phyloP scores from a whole-genome alignment of 2,329 filamentous ascomycete genomes.

The Penicillium sp. region DNA sequence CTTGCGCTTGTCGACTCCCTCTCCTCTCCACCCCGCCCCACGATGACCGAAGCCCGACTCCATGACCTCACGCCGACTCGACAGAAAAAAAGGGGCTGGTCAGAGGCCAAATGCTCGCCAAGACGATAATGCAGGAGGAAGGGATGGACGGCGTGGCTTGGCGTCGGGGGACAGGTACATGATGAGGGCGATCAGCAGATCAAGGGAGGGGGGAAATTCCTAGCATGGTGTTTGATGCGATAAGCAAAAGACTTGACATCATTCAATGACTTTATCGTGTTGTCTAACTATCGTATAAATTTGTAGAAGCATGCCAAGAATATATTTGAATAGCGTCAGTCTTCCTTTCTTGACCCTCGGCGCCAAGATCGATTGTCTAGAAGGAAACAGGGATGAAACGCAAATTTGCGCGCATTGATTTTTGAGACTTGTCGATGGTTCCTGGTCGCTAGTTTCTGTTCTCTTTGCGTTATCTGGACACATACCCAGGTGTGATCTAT shows the following conservation, averaged over 20 bases:
- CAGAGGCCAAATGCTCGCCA: conserved; percentile 16
- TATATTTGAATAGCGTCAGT: conserved; percentile 2
- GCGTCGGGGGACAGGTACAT: conserved; percentile 13
- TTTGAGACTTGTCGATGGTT: neutral
- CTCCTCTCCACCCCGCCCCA: conserved; percentile 15
- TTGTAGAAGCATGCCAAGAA: neutral
- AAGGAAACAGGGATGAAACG: neutral
- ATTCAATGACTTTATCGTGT: conserved; percentile 7
- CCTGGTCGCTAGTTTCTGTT: neutral
- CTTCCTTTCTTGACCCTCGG: neutral
- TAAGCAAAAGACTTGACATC: conserved; percentile 1
- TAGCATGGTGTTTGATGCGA: neutral
- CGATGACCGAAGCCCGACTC: neutral
- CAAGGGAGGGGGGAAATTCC: conserved; percentile 10
- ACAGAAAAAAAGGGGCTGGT: conserved; percentile 4
- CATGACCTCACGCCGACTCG: neutral
- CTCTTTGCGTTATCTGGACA: neutral
- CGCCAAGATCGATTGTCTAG: conserved; percentile 1
- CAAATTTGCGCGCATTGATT: conserved; percentile 4
- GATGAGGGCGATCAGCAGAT: conserved; percentile 14
- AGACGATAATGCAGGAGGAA: conserved; percentile 29
- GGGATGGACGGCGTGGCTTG: conserved; percentile 32
- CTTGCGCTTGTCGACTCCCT: conserved; percentile 9
- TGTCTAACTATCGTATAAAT: too few relatives aligned
- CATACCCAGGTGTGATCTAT: neutral